Evolutionary conservation across 345 rosid genomes (phyloP), one percentile per base, ranked within the genome.

Genomic region (Arabis hirsuta): DNA sequence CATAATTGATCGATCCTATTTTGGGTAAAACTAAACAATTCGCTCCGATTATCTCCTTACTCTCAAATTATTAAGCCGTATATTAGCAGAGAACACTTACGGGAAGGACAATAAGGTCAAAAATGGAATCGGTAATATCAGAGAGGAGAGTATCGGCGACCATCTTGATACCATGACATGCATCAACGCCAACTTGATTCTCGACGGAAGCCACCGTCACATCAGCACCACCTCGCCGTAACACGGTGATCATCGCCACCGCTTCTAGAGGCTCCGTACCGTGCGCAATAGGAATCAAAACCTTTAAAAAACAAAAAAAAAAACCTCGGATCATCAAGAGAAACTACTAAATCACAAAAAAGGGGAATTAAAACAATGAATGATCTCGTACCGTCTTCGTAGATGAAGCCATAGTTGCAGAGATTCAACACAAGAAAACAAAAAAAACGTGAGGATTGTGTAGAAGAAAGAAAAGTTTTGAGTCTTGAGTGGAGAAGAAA

Each of bases 201-300:
- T 88, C 90, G 36, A 86, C 92, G 7, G 97, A 91, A 7, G 89
- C 89, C 29, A 91, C 96, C 48, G 85, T 88, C 61, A 95, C 96
- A 13, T 86, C 91, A 36, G 97, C 93, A 55, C 97, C 96, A 20
- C 91, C 82, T 65, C 97, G 78, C 43, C 96, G 84, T 52, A 91
- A 77, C 34, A 95, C 93, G 47, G 86, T 85, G 69, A 88, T 84
- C 58, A 85, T 88, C 31, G 93, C 83, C 70, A 91, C 93, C 38
- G 99, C 97, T 82, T 95, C 96, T 80, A 95, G 81, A 59, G 99
- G 97, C 81, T 95, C 99, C 50, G 90, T 88, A 12, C 97, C 99
- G 42, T 91, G 84, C 1, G 96, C 99, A 57, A 95, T 80, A 73
- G 97, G 99, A 55, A 91, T 91, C 90, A 95, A 82, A 79, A 95